phyloP scores from a whole-genome alignment of 192 early-diverging fungal genomes.

The Umbelopsis vinacea region DNA sequence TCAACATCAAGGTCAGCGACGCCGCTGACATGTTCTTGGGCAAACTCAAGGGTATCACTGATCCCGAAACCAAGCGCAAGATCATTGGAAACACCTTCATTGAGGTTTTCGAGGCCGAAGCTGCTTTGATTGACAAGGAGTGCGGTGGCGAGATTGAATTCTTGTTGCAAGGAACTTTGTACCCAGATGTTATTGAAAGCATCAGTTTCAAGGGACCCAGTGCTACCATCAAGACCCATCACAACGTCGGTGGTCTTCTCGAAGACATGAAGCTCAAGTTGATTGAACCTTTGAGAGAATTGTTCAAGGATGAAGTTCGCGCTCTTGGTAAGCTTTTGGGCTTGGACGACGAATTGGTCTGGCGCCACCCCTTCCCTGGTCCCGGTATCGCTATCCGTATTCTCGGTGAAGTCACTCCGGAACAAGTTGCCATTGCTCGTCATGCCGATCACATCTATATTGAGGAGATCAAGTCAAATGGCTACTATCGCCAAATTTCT shows the following conservation, averaged over 20 bases:
- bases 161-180: constrained; percentile 96
- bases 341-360: constrained; percentile 93
- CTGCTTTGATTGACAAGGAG: constrained; percentile 85
- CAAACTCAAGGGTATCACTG: constrained; percentile 88
- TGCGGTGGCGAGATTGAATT: constrained; percentile 87
- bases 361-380: constrained; percentile 99
- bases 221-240: constrained; percentile 99
- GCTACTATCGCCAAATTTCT: constrained; percentile 94
- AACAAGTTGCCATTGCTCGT: constrained; percentile 94
- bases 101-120: constrained; percentile 96
- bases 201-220: constrained; percentile 99
- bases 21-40: constrained; percentile 84
- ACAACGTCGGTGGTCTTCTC: constrained; percentile 97
- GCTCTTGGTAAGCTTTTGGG: constrained; percentile 89
- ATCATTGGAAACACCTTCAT: constrained; percentile 99
- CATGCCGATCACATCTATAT: constrained; percentile 98
- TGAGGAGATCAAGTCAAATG: constrained; percentile 98
- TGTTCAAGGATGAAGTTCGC: constrained; percentile 99
- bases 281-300: constrained; percentile 96
- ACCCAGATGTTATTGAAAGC: constrained; percentile 98
- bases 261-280: constrained; percentile 98
- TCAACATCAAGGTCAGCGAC: constrained; percentile 94
- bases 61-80: constrained; percentile 98
- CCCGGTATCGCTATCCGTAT: constrained; percentile 99
- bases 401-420: constrained; percentile 91